Evolutionary conservation across 2,329 filamentous ascomycete genomes (phyloP).

Genomic region (Alternaria incomplexa): DNA sequence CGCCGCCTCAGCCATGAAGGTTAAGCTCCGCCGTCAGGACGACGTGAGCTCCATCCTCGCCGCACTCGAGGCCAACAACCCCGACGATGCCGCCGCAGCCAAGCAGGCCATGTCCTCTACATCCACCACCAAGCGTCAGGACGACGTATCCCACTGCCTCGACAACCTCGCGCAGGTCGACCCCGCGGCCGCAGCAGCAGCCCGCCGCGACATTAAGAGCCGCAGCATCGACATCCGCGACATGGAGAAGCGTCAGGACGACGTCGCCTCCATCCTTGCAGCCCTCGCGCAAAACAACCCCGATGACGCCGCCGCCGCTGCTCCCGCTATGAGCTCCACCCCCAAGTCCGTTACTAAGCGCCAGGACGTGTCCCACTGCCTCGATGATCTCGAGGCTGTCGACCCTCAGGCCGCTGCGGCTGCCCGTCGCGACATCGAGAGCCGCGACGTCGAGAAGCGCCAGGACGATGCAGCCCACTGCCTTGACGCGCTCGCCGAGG

Average conservation of each 20-base stretch:
- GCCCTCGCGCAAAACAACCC: conserved; percentile 31
- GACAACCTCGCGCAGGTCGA: neutral
- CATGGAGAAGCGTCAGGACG: conserved; percentile 13
- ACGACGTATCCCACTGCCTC: neutral
- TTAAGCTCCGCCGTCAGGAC: conserved; percentile 32
- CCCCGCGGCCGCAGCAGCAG: neutral
- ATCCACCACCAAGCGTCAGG: conserved; percentile 13
- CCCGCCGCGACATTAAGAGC: neutral
- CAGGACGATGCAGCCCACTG: conserved; percentile 22
- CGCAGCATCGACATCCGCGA: neutral
- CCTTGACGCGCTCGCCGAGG: conserved; percentile 22
- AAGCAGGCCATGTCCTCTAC: conserved; percentile 7
- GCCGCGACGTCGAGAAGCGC: conserved; percentile 1
- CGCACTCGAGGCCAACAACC: conserved; percentile 30
- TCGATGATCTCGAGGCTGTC: neutral
- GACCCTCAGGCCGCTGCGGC: neutral
- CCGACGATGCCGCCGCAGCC: conserved; percentile 32
- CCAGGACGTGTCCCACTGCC: neutral
- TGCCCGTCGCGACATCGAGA: neutral
- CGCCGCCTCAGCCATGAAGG: conserved; percentile 30
- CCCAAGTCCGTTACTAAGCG: neutral
- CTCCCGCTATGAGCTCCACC: neutral
- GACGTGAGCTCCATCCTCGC: conserved; percentile 30
- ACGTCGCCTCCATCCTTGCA: conserved; percentile 22
- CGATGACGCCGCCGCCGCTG: conserved; percentile 15